Conservation (phyloP, 1,284 basidiomycete genomes). For the Papiliotrema laurentii region DNA sequence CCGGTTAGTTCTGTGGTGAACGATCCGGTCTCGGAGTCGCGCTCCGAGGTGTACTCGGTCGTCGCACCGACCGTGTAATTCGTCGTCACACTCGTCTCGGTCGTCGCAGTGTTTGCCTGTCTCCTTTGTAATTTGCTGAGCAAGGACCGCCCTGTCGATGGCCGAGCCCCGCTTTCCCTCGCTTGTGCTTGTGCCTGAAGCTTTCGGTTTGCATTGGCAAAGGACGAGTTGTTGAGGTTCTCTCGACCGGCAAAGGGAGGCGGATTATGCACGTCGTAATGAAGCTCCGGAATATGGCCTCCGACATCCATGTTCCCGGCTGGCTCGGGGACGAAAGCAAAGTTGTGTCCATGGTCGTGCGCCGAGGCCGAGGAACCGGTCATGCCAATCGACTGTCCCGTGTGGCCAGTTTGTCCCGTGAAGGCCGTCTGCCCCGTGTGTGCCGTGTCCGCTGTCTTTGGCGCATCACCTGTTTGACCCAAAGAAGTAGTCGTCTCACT, state of each 20-base stretch:
- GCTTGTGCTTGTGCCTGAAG: slow-evolving; percentile 2
- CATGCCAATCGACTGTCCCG: no score
- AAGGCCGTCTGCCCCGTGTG: background rate
- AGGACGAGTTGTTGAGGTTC: slow-evolving; percentile 38
- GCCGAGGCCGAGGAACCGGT: background rate
- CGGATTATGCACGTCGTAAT: slow-evolving; percentile 24
- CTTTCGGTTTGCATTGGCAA: slow-evolving; percentile 26
- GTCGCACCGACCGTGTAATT: slow-evolving; percentile 2
- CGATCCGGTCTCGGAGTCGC: slow-evolving; percentile 7
- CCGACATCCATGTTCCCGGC: slow-evolving; percentile 27
- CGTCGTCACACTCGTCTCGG: background rate
- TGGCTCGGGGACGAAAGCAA: background rate
- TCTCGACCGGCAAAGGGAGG: slow-evolving; percentile 33
- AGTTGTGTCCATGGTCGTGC: background rate
- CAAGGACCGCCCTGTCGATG: slow-evolving; percentile 2
- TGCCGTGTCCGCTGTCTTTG: background rate
- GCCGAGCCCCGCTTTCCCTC: slow-evolving; percentile 2
- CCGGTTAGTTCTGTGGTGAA: slow-evolving; percentile 3
- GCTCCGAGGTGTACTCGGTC: slow-evolving; percentile 8
- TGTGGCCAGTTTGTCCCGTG: background rate
- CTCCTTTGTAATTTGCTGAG: slow-evolving; percentile 3
- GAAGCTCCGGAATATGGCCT: slow-evolving; percentile 24
- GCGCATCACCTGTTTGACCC: slow-evolving; percentile 9
- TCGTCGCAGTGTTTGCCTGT: background rate
- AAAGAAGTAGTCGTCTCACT: slow-evolving; percentile 17